phyloP scores from a whole-genome alignment of 495 filamentous ascomycete genomes.

The Tuber melanosporum region DNA sequence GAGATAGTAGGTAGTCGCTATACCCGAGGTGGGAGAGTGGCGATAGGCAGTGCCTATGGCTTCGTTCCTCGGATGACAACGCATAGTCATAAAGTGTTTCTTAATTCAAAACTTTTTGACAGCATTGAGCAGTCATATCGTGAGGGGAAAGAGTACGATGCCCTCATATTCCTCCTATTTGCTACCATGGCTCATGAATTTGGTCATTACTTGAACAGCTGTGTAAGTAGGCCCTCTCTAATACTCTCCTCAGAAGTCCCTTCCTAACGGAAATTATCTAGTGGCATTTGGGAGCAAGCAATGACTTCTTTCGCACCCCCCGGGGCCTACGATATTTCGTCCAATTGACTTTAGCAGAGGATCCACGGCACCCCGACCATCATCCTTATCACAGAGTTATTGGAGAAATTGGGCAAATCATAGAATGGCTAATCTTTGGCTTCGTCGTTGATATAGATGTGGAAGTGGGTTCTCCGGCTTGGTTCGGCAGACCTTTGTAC shows the following conservation, averaged over 20 bases:
- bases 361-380: not conserved
- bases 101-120: conserved; percentile 1
- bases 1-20: conserved; percentile 6
- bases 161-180: no score
- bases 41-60: not conserved
- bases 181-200: no score
- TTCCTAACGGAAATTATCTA: not conserved
- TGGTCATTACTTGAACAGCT: no score
- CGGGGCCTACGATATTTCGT: not conserved
- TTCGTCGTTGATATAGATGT: conserved; percentile 12
- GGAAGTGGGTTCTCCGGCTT: not conserved
- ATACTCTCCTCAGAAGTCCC: not conserved
- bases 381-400: not conserved
- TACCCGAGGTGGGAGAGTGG: not conserved
- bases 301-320: not conserved
- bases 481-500: not conserved
- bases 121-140: no score
- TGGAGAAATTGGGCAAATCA: conserved; percentile 26
- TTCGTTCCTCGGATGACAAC: not conserved
- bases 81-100: conserved; percentile 6
- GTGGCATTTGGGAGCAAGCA: not conserved
- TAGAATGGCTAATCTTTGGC: conserved; percentile 23
- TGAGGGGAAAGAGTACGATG: no score
- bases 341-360: not conserved
- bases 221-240: not conserved